Base-by-base conservation (phyloP, 176 grass and related monocot genomes). In the Alloteropsis semialata region DNA sequence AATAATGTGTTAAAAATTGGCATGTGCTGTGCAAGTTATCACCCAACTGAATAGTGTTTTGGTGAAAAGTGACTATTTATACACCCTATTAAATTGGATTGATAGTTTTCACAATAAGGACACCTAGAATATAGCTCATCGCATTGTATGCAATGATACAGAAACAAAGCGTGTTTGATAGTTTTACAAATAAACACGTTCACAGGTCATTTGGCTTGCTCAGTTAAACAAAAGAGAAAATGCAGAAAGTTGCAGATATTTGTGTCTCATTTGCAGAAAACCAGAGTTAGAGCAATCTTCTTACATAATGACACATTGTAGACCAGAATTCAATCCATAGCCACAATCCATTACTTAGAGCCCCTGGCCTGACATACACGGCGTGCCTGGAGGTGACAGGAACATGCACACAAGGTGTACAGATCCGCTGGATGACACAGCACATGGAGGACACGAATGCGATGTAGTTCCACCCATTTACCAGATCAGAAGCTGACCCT, bases 331-430 rank as follows among this genome's bases (percentile, higher is more conserved):
- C 46, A 33, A 51, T 30, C 44, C 18, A 46, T 12, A 73, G 27
- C 45, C 45, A 73, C 45, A 51, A 73, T 73, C 70, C 70, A 73
- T 73, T 73, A 21, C 45, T 32, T 49, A 30, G 15, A n/a, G n/a
- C 15, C 25, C 28, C 30, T 30, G 9, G 24, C 27, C 44, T 50
- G 28, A 21, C 28, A 50, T 51, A 72, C 28, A 51, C 50, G 44
- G 27, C 45, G 50, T 50, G 17, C 70, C 16, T 73, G 17, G 8
- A 50, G 70, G 46, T 10, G 5, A 12, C 45, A 51, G 44, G 45
- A 45, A 51, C 29, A 33, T 51, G 45, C 28, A 22, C 45, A 50
- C 10, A 17, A 73, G 70, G 70, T 30, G 70, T 34, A 22, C 28
- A 21, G 45, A 22, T 51, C 17, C 0, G 0, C 18, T 74, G 48